These are phyloP conservation scores for Ceratobasidium sp. DNA, from an alignment of 1,284 basidiomycete species.

Conservation along the genomic window DNA sequence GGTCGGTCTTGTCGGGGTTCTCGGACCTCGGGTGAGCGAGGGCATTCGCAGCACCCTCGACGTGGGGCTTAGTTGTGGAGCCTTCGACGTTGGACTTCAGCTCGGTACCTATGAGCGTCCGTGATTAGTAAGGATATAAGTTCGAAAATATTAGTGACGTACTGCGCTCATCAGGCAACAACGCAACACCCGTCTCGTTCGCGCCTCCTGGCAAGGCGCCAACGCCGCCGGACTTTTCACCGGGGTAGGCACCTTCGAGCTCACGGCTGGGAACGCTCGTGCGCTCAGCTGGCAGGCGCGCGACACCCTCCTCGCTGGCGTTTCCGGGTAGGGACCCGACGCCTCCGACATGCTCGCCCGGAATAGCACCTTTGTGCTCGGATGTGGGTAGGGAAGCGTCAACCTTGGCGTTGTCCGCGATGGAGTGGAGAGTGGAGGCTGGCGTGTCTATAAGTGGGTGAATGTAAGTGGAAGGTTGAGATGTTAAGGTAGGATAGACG, in stretches of 20 bases:
- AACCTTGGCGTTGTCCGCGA: slow-evolving; percentile 23
- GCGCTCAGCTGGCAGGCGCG: slow-evolving; percentile 34
- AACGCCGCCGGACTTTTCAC: slow-evolving; percentile 50
- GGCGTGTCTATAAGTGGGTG: neutral
- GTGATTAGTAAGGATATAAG: neutral
- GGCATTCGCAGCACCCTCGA: neutral
- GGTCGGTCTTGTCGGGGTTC: slow-evolving; percentile 9
- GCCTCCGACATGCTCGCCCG: slow-evolving; percentile 34
- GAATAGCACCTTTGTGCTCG: slow-evolving; percentile 17
- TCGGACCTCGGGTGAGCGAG: slow-evolving; percentile 17
- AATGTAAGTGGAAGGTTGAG: neutral
- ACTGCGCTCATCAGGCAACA: slow-evolving; percentile 51
- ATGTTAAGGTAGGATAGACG: neutral
- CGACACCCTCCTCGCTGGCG: slow-evolving; percentile 20
- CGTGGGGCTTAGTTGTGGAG: too few species aligned
- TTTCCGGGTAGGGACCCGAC: slow-evolving; percentile 29
- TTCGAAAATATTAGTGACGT: neutral
- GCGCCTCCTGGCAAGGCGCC: slow-evolving; percentile 50
- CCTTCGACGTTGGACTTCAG: neutral
- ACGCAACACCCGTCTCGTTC: slow-evolving; percentile 51
- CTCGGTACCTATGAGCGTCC: neutral
- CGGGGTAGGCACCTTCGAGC: slow-evolving; percentile 49
- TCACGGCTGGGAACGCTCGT: slow-evolving; percentile 49
- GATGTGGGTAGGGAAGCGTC: slow-evolving; percentile 16
- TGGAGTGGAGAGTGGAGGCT: slow-evolving; percentile 11